These are phyloP conservation scores for Priceomyces fermenticarens DNA, from an alignment of 805 yeast species.

Conservation along the genomic window DNA sequence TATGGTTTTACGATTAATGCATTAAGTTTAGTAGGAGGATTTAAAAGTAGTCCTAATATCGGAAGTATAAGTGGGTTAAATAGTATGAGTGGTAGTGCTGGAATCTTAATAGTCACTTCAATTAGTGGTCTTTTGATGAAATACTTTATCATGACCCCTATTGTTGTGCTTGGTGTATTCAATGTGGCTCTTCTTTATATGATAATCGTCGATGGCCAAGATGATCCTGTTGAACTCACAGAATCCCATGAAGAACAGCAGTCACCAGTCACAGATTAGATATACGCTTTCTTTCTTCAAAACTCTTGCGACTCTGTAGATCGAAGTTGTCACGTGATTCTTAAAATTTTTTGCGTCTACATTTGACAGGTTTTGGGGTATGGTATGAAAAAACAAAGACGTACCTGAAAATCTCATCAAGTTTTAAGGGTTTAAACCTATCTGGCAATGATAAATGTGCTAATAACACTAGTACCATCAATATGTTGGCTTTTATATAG, in stretches of 20 bases:
- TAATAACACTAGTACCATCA: slow-evolving; percentile 33
- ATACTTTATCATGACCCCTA: slow-evolving; percentile 56
- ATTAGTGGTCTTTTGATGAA: slow-evolving; percentile 64
- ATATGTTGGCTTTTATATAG: slow-evolving; percentile 40
- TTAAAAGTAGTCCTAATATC: slow-evolving; percentile 41
- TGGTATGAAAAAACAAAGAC: neutral
- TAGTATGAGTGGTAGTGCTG: slow-evolving; percentile 66
- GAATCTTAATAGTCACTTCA: slow-evolving; percentile 57
- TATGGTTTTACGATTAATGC: slow-evolving; percentile 61
- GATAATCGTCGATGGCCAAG: neutral
- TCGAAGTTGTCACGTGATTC: neutral
- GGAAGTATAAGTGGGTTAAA: slow-evolving; percentile 72
- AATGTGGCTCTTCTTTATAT: slow-evolving; percentile 9
- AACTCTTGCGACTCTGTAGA: no score
- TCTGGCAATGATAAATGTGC: slow-evolving; percentile 26
- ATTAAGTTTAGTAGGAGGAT: slow-evolving; percentile 50
- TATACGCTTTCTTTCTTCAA: no score
- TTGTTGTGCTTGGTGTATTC: slow-evolving; percentile 48
- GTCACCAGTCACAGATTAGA: no score
- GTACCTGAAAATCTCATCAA: neutral
- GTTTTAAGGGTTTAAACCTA: neutral
- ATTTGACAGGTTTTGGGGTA: neutral
- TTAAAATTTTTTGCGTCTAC: slow-evolving; percentile 1
- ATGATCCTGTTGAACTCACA: neutral
- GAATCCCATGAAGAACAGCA: neutral